These are phyloP conservation scores for Myxozyma vanderwaltii DNA, from an alignment of 805 yeast species.

Conservation along the genomic window DNA sequence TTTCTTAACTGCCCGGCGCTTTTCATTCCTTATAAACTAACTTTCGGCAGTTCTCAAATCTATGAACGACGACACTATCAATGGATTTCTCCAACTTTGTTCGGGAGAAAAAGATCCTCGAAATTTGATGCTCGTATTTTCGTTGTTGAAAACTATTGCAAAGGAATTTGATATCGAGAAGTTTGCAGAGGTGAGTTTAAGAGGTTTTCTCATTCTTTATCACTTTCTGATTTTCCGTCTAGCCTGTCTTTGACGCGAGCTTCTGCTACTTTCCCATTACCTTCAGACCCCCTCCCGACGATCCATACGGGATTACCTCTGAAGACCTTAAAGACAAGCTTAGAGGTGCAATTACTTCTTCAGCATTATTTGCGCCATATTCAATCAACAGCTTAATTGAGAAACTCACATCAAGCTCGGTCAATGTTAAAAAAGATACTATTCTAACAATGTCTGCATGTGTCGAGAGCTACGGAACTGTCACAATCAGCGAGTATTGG, in stretches of 20 bases:
- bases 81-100: slow-evolving; percentile 66
- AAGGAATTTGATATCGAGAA: slow-evolving; percentile 46
- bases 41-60: slow-evolving; percentile 23
- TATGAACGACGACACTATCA: slow-evolving; percentile 50
- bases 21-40: too few relatives aligned
- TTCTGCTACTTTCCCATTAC: slow-evolving; percentile 97
- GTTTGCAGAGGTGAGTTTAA: slow-evolving; percentile 21
- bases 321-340: slow-evolving; percentile 66
- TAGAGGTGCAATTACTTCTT: slow-evolving; percentile 65
- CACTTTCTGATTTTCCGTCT: background rate
- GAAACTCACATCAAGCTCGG: slow-evolving; percentile 75
- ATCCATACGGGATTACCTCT: slow-evolving; percentile 80
- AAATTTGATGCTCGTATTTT: slow-evolving; percentile 72
- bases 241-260: slow-evolving; percentile 77
- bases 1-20: too few relatives aligned
- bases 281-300: slow-evolving; percentile 80
- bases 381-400: slow-evolving; percentile 76
- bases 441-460: slow-evolving; percentile 62
- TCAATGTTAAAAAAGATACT: slow-evolving; percentile 70
- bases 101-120: slow-evolving; percentile 94
- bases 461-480: slow-evolving; percentile 53
- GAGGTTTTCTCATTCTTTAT: background rate
- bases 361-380: slow-evolving; percentile 65
- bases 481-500: slow-evolving; percentile 63
- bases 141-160: slow-evolving; percentile 54